These are phyloP conservation scores for Akanthomyces dipterigenus DNA, from an alignment of 2,329 filamentous ascomycete species.

Conservation along the genomic window DNA sequence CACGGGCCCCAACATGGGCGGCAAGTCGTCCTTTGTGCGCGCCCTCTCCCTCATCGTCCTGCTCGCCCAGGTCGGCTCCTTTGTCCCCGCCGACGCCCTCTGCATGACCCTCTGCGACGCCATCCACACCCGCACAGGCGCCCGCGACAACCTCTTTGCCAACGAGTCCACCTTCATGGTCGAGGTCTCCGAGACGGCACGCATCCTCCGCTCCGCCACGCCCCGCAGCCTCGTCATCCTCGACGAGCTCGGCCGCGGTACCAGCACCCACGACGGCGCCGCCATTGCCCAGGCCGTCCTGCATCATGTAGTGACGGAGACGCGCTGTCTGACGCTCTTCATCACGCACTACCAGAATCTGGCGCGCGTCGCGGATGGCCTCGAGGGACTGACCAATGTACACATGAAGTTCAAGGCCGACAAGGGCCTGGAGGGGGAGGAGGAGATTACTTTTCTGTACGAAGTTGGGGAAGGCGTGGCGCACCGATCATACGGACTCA, in stretches of 20 bases:
- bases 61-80: conserved; percentile 91
- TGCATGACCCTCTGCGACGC: conserved; percentile 78
- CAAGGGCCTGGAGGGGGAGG: conserved; percentile 42
- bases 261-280: conserved; percentile 90
- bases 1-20: conserved; percentile 98
- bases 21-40: conserved; percentile 95
- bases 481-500: conserved; percentile 88
- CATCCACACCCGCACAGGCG: conserved; percentile 92
- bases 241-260: conserved; percentile 90
- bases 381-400: conserved; percentile 71
- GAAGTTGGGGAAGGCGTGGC: conserved; percentile 87
- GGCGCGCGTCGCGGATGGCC: conserved; percentile 60
- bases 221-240: conserved; percentile 81
- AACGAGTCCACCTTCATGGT: conserved; percentile 98
- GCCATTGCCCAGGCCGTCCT: conserved; percentile 92
- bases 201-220: conserved; percentile 85
- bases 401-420: conserved; percentile 78
- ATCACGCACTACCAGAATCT: conserved; percentile 97
- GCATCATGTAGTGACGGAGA: conserved; percentile 70
- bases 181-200: conserved; percentile 84
- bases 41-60: conserved; percentile 86
- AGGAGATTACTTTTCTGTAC: conserved; percentile 90
- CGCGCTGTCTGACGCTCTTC: conserved; percentile 77
- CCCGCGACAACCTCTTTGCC: conserved; percentile 90
- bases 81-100: conserved; percentile 74